phyloP scores from a whole-genome alignment of 2,329 filamentous ascomycete species.

The Pseudovirgaria hyperparasitica region DNA sequence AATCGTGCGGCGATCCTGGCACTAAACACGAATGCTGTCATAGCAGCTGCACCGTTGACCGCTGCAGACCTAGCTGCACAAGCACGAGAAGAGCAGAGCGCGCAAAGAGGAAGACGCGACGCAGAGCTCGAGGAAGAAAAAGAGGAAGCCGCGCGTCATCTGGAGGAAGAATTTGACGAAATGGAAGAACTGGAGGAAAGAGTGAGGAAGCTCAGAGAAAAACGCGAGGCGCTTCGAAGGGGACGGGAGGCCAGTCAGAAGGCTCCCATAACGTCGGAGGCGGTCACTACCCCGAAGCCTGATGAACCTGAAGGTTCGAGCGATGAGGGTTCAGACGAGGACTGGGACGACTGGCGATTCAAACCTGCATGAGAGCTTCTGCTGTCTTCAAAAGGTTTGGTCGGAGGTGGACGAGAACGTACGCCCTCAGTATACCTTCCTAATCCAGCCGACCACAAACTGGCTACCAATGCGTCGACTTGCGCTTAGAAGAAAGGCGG shows the following conservation, averaged over 20 bases:
- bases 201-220: conserved; percentile 31
- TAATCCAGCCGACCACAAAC: no score
- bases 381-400: conserved; percentile 1
- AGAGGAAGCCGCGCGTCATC: conserved; percentile 31
- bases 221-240: conserved; percentile 29
- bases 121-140: conserved; percentile 35
- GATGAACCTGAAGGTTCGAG: conserved; percentile 17
- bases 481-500: no score
- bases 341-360: conserved; percentile 26
- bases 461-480: no score
- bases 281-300: conserved; percentile 5
- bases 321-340: conserved; percentile 23
- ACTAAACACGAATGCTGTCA: conserved; percentile 24
- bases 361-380: conserved; percentile 15
- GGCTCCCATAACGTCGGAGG: conserved; percentile 3
- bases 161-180: conserved; percentile 37
- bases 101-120: conserved; percentile 28
- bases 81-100: conserved; percentile 30
- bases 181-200: conserved; percentile 36
- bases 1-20: conserved; percentile 20
- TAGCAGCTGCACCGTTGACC: conserved; percentile 33
- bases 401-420: no score
- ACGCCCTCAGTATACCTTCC: no score
- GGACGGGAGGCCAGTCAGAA: conserved; percentile 9
- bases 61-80: conserved; percentile 34